Conservation (phyloP, 306 rosid genomes). For the Arachis stenosperma region DNA sequence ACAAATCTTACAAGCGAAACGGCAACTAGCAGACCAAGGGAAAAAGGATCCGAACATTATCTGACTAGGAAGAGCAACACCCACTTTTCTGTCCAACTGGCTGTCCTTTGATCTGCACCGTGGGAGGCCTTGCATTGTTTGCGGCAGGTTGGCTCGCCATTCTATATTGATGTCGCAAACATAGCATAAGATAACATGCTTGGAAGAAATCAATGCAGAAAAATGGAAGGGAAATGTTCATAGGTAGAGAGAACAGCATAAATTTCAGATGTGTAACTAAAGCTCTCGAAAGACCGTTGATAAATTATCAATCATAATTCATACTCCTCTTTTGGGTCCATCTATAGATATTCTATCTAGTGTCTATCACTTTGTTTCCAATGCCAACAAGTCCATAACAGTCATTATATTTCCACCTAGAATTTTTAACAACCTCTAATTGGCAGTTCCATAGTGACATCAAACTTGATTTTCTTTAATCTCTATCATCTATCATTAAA, state of each 20-base stretch:
- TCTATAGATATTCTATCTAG: too few relatives aligned
- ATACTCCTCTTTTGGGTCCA: too few relatives aligned
- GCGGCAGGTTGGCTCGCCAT: slow-evolving; percentile 58
- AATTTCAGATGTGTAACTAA: not conserved
- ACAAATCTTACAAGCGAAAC: slow-evolving; percentile 40
- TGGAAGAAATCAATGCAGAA: not conserved
- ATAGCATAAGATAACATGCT: slow-evolving; percentile 14
- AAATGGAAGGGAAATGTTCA: not conserved
- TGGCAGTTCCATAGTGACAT: too few relatives aligned
- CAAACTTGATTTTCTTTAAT: too few relatives aligned
- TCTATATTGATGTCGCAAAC: slow-evolving; percentile 40
- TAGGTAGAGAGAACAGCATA: not conserved
- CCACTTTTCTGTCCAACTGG: slow-evolving; percentile 61
- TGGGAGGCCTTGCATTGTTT: slow-evolving; percentile 53
- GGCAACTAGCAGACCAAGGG: slow-evolving; percentile 36
- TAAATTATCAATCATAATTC: not conserved
- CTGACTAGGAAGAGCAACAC: slow-evolving; percentile 55
- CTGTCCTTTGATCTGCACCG: slow-evolving; percentile 61
- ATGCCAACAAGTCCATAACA: too few relatives aligned
- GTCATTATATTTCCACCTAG: too few relatives aligned
- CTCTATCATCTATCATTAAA: too few relatives aligned
- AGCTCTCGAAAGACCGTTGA: not conserved
- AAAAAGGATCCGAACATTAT: slow-evolving; percentile 20
- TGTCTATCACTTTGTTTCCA: too few relatives aligned
- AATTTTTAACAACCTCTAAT: too few relatives aligned